Evolutionary conservation across 805 yeast species (phyloP).

Genomic region (Schizosaccharomyces cryophilus): DNA sequence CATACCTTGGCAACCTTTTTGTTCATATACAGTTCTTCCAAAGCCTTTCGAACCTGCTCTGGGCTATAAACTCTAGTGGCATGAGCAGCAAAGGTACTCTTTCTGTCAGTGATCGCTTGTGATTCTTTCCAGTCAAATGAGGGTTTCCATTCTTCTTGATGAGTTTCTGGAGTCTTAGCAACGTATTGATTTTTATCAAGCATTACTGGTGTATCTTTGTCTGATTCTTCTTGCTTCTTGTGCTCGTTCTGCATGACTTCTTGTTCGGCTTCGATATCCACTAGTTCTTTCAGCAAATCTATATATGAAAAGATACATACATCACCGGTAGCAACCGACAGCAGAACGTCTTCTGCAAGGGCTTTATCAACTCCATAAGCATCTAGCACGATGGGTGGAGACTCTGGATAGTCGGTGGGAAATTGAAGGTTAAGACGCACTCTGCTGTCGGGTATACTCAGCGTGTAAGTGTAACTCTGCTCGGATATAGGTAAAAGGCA

Average conservation of each 20-base stretch:
- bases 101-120: constrained; percentile 59
- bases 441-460: not conserved
- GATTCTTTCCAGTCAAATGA: constrained; percentile 36
- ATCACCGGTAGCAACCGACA: constrained; percentile 1
- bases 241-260: not conserved
- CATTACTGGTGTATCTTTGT: not conserved
- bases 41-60: constrained; percentile 34
- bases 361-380: not conserved
- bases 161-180: not conserved
- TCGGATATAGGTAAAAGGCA: not conserved
- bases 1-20: constrained; percentile 24
- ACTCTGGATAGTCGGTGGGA: not conserved
- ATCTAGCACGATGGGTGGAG: not conserved
- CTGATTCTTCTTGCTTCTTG: not conserved
- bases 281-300: not conserved
- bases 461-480: not conserved
- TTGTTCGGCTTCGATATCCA: not conserved
- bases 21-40: constrained; percentile 33
- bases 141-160: not conserved
- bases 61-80: constrained; percentile 37
- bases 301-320: not conserved
- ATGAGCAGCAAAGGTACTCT: constrained; percentile 63
- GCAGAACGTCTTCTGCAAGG: constrained; percentile 1
- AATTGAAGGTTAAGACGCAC: not conserved
- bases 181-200: not conserved